Evolutionary conservation across 2,329 filamentous ascomycete species (phyloP), one percentile per base, ranked within the genome.

Genomic region (Ophiostoma novo-ulmi): DNA sequence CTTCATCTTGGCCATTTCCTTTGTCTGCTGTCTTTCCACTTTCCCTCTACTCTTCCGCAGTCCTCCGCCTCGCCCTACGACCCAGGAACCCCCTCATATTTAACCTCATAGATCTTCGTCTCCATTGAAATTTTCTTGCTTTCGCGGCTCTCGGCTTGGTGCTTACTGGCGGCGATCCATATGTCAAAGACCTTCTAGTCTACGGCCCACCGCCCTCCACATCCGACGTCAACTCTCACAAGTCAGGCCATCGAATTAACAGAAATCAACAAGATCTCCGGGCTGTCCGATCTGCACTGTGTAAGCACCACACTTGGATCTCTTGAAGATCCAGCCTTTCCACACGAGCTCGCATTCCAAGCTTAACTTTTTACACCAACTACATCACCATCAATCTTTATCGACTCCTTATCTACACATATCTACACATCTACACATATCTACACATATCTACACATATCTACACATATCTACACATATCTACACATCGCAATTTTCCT

Each of bases 81-180:
- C 36, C 22, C 13, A 39, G 31, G 8, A 31, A 41, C 10, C 13
- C 65, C 65, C 65, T 39, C n/a, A 67, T 48, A n/a, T 36, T 36
- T 5, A 5, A 39, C 7, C 14, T 48, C 44, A 48, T 48, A 35
- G 22, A 39, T 38, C 38, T 48, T 41, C 36, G 52, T n/a, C 58
- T 41, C 68, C 38, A 69, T 52, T 41, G 22, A 48, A 48, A 52
- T 52, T 20, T 20, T 31, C 68, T 35, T 68, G 67, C 67, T 68
- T 64, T 65, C 14, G 41, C 39, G 55, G 36, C 13, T 69, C 38
- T 31, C 48, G 44, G 61, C 63, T 36, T 71, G 70, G 65, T 71
- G 68, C 68, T 69, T 63, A 71, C 70, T 71, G 67, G 65, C 63
- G 67, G 44, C 70, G 58, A 58, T 69, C 67, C 67, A 44, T 65